Percentiles rank a stretch among this genome's conserved stretches.
These are phyloP conservation scores for grape (Vitis vinifera) DNA, from an alignment of 164 flowering plant species.

Conservation along the genomic window DNA sequence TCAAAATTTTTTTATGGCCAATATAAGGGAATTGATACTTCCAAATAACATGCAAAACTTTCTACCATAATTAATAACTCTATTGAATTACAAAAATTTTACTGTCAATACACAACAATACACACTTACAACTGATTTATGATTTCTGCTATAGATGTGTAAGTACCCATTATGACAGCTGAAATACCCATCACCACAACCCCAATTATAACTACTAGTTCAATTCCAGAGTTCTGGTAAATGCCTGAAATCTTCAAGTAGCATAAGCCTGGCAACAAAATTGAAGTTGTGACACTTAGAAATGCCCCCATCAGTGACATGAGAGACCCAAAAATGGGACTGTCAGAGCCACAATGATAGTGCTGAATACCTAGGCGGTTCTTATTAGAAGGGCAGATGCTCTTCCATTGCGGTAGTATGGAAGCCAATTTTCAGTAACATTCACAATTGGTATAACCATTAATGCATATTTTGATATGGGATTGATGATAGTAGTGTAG, in stretches of 20 bases:
- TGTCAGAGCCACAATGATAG: slow-evolving; percentile 43
- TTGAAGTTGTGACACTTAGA: slow-evolving; percentile 43
- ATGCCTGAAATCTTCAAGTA: slow-evolving; percentile 51
- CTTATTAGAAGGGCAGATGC: slow-evolving; percentile 39
- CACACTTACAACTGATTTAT: neutral
- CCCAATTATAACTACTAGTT: slow-evolving; percentile 24
- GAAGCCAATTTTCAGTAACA: slow-evolving; percentile 39
- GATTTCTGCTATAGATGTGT: slow-evolving; percentile 38
- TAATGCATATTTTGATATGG: slow-evolving; percentile 70
- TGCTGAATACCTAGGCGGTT: slow-evolving; percentile 42
- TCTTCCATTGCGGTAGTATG: slow-evolving; percentile 21
- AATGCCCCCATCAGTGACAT: slow-evolving; percentile 66
- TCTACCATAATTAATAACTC: too few relatives aligned
- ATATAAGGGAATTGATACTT: too few relatives aligned
- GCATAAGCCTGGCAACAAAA: slow-evolving; percentile 54
- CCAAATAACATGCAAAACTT: too few relatives aligned
- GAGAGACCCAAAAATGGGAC: slow-evolving; percentile 49
- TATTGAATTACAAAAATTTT: too few relatives aligned
- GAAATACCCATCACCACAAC: slow-evolving; percentile 36
- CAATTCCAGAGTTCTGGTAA: slow-evolving; percentile 30
- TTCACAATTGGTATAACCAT: slow-evolving; percentile 62
- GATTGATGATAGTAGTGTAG: slow-evolving; percentile 67
- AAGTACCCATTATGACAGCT: slow-evolving; percentile 48
- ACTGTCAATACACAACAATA: too few relatives aligned
- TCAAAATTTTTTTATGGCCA: too few relatives aligned